Conservation (phyloP, 140 eudicot genomes). For the Ambrosia hybrid region DNA sequence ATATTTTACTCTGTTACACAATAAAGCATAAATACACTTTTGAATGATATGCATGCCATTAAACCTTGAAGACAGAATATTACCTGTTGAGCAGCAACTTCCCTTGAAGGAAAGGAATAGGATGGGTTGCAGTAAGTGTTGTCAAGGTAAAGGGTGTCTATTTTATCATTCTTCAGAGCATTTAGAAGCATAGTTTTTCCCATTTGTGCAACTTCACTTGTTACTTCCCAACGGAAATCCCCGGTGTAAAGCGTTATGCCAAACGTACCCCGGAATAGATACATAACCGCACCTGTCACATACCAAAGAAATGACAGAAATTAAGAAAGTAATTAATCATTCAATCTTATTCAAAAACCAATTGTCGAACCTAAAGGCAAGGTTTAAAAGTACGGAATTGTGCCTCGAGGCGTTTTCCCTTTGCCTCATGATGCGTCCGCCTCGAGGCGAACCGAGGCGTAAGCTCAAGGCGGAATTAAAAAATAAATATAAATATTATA, state of each 20-base stretch:
- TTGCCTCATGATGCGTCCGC: too few species aligned
- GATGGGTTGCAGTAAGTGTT: constrained; percentile 85
- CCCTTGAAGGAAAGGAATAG: constrained; percentile 72
- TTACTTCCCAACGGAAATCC: constrained; percentile 86
- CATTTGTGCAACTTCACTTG: constrained; percentile 39
- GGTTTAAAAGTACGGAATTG: too few species aligned
- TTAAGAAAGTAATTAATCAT: neutral
- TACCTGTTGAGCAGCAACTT: constrained; percentile 84
- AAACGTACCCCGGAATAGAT: constrained; percentile 80
- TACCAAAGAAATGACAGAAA: constrained; percentile 1
- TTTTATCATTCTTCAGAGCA: constrained; percentile 52
- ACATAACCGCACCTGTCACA: constrained; percentile 82
- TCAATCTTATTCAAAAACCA: neutral
- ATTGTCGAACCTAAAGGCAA: neutral
- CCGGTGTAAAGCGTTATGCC: constrained; percentile 86
- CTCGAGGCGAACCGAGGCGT: too few species aligned
- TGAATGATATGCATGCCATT: neutral
- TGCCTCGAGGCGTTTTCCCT: too few species aligned
- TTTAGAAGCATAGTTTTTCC: constrained; percentile 64
- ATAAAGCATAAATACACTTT: neutral
- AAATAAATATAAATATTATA: too few species aligned
- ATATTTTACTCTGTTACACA: neutral
- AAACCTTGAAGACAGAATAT: constrained; percentile 7
- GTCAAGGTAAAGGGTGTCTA: constrained; percentile 68
- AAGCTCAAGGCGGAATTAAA: too few species aligned